These are phyloP conservation scores for Epichloe brachyelytri DNA, from an alignment of 2,329 filamentous ascomycete genomes.

Conservation along the genomic window DNA sequence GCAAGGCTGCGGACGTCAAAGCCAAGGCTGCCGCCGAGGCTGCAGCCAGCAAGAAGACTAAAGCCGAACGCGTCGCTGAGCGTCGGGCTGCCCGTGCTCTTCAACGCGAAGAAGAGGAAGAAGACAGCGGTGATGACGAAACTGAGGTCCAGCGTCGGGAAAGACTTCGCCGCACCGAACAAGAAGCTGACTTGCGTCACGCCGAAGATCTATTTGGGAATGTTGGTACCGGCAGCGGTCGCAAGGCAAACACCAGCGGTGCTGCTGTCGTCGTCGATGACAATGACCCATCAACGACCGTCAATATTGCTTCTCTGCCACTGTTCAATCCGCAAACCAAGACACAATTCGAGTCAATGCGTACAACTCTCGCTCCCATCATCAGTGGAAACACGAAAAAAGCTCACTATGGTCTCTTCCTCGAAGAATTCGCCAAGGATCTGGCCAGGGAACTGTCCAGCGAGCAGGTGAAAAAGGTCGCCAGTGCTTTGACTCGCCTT, in stretches of 20 bases:
- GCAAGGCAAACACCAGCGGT: slow-evolving; percentile 53
- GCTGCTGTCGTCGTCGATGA: slow-evolving; percentile 56
- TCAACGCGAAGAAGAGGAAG: slow-evolving; percentile 37
- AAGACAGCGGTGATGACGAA: slow-evolving; percentile 53
- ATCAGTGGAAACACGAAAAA: slow-evolving; percentile 68
- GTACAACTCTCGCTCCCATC: slow-evolving; percentile 66
- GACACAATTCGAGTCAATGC: slow-evolving; percentile 69
- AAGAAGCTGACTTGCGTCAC: slow-evolving; percentile 79
- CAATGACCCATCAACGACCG: slow-evolving; percentile 60
- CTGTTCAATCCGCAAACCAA: slow-evolving; percentile 87
- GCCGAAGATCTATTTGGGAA: slow-evolving; percentile 83
- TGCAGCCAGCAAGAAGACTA: slow-evolving; percentile 82
- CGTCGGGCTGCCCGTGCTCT: slow-evolving; percentile 49
- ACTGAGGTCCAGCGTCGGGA: slow-evolving; percentile 60
- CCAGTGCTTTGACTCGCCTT: slow-evolving; percentile 74
- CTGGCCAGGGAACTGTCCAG: slow-evolving; percentile 78
- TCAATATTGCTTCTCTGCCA: slow-evolving; percentile 68
- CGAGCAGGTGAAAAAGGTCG: slow-evolving; percentile 93
- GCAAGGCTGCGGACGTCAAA: slow-evolving; percentile 74
- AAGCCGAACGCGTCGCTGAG: slow-evolving; percentile 74
- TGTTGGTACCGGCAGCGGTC: slow-evolving; percentile 52
- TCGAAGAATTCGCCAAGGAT: slow-evolving; percentile 82
- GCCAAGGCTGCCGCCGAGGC: slow-evolving; percentile 82
- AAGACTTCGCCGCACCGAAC: slow-evolving; percentile 65
- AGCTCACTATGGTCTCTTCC: slow-evolving; percentile 77